Evolutionary conservation across 2,329 filamentous ascomycete species (phyloP).

Genomic region (Colletotrichum sp.): DNA sequence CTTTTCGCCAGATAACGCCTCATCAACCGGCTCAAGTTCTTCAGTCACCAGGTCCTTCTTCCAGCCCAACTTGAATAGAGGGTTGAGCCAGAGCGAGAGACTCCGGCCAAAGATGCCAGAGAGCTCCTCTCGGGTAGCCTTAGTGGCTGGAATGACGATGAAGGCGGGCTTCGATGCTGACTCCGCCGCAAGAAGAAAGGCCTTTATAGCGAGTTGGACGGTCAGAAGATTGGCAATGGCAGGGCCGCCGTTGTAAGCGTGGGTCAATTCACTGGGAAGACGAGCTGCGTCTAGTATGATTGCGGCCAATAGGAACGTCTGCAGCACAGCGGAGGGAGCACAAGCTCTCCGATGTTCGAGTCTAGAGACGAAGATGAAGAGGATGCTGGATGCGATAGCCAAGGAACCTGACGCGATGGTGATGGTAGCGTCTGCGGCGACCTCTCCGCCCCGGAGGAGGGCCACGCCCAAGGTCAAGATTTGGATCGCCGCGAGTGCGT

Average conservation of each 20-base stretch:
- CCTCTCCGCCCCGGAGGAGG: background rate
- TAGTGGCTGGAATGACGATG: background rate
- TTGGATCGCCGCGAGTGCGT: background rate
- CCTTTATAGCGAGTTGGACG: background rate
- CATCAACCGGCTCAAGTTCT: slow-evolving; percentile 1
- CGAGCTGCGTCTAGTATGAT: background rate
- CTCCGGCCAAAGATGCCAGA: background rate
- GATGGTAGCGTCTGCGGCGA: background rate
- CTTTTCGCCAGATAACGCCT: background rate
- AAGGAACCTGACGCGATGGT: background rate
- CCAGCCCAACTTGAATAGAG: background rate
- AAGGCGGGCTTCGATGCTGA: background rate
- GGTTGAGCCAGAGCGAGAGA: background rate
- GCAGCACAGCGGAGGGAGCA: background rate
- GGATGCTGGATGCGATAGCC: background rate
- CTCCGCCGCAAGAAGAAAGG: background rate
- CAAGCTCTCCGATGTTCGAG: background rate
- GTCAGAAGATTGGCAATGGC: background rate
- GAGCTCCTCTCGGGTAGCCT: background rate
- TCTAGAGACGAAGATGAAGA: background rate
- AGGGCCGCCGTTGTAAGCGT: no score
- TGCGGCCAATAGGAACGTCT: background rate
- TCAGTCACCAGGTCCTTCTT: background rate
- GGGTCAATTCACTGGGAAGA: background rate
- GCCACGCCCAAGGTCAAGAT: background rate